A percentile compares a stretch with the other conserved stretches of the same genome.
These are phyloP conservation scores for Margaritispora aquatica DNA, from an alignment of 495 filamentous ascomycete genomes.

Conservation along the genomic window DNA sequence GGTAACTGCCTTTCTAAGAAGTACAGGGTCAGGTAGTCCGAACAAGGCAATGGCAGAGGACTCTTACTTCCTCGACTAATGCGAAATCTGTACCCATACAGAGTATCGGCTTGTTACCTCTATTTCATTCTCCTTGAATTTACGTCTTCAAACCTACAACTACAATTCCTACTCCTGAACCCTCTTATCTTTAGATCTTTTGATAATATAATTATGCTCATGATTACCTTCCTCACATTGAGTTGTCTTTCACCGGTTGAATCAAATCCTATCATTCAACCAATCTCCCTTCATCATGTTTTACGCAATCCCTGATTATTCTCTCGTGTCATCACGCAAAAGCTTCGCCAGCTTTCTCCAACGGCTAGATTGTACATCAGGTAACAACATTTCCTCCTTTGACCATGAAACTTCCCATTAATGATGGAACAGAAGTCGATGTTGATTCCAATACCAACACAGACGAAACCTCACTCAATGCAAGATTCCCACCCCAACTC, in stretches of 20 bases:
- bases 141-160: no score
- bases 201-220: neutral
- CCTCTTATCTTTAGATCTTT: no score
- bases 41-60: no score
- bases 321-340: neutral
- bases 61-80: no score
- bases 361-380: neutral
- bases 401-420: neutral
- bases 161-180: no score
- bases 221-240: neutral
- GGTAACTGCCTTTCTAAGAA: no score
- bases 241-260: neutral
- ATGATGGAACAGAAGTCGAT: neutral
- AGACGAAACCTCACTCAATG: neutral
- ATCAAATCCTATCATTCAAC: neutral
- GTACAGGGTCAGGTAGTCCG: no score
- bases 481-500: neutral
- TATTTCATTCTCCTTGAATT: no score
- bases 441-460: neutral
- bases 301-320: neutral
- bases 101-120: no score
- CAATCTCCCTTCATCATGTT: neutral
- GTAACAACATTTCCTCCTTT: neutral
- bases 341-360: neutral
- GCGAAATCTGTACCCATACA: no score